Conservation (phyloP, 2,329 filamentous ascomycete genomes). For the Ceratocystis harringtonii region DNA sequence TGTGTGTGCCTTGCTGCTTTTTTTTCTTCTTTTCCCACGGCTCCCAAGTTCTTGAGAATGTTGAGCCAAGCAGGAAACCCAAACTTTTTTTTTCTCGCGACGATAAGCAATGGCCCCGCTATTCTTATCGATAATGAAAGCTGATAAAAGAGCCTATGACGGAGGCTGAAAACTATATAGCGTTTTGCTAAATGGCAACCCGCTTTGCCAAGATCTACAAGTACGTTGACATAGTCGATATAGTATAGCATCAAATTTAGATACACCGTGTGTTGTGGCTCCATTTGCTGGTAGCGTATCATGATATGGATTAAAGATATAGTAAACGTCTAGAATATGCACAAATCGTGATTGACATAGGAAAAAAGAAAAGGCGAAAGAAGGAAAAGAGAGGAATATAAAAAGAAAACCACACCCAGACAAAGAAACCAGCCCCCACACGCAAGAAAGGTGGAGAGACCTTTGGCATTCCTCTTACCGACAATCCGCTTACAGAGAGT, state of each 20-base stretch:
- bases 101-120: constrained; percentile 18
- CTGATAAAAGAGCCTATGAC: no score
- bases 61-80: not conserved
- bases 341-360: constrained; percentile 12
- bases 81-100: constrained; percentile 14
- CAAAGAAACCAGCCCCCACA: not conserved
- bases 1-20: not conserved
- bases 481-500: not conserved
- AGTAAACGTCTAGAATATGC: constrained; percentile 1
- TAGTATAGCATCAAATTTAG: not conserved
- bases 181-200: not conserved
- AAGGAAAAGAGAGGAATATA: constrained; percentile 6
- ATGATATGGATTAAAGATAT: not conserved
- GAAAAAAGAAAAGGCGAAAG: constrained; percentile 16
- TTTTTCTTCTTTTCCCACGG: not conserved
- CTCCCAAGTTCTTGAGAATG: not conserved
- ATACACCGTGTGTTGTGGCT: not conserved
- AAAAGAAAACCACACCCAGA: not conserved
- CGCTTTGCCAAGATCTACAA: not conserved
- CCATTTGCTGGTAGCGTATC: not conserved
- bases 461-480: not conserved
- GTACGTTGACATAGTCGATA: not conserved
- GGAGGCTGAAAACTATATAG: no score
- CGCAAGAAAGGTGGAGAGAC: not conserved
- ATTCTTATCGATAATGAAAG: constrained; percentile 16